Evolutionary conservation across 2,329 filamentous ascomycete species (phyloP), one percentile per base, ranked within the genome.

Genomic region (Cordyceps farinosa): DNA sequence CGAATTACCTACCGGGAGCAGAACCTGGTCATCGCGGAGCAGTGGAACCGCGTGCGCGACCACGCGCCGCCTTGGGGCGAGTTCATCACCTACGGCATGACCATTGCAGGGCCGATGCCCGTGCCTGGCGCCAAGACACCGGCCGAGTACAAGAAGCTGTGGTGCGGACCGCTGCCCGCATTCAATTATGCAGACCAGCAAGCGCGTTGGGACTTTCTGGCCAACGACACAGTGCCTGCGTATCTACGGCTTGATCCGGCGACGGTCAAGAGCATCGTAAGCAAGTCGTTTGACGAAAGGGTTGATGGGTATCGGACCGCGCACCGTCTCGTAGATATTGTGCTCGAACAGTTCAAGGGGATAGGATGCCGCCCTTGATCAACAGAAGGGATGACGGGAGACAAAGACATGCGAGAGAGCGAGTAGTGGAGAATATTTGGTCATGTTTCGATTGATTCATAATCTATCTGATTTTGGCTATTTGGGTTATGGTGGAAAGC

Each of bases 41-140:
- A 61, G 22, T 54, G 58, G 58, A 38, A 61, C n/a, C 40, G 58
- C 38, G 40, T 61, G 8, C 50, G 40, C 30, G 30, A 22, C n/a
- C 50, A 47, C 29, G 15, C 30, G 40, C 38, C 58, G 30, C 58
- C 48, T 3, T 17, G 29, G 29, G 50, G 58, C 30, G 50, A 53
- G 22, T 30, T 47, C 58, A 47, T 53, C 50, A 61, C 40, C 8
- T 61, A 54, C 38, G 50, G 48, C 29, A 61, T 53, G 58, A 54
- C 58, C 4, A 38, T 61, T 15, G 40, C 38, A 8, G 48, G 58
- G n/a, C 58, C 58, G 10, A 61, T 61, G 57, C 57, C 47, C 4
- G 58, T 61, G n/a, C 58, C 58, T 7, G 58, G 58, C 5, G 48
- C 58, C 29, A 61, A 53, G 48, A 61, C 48, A 17, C 48, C 58